These are phyloP conservation scores for Blastomyces emzantsi DNA, from an alignment of 2,329 filamentous ascomycete species.

Conservation along the genomic window DNA sequence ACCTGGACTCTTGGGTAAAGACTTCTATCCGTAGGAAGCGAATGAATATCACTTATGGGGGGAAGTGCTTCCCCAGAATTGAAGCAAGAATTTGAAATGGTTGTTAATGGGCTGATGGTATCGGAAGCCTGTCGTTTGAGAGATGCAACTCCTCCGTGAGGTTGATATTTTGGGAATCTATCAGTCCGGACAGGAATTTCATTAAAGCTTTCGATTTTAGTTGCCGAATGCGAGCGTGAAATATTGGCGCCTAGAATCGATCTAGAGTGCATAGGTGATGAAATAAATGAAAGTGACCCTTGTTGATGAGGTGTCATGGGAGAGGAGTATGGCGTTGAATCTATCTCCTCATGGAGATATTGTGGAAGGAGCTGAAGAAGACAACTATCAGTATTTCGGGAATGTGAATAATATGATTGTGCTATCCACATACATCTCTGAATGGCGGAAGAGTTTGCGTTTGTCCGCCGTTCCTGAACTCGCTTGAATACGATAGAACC, in stretches of 20 bases:
- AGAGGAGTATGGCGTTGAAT: constrained; percentile 29
- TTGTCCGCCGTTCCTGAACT: constrained; percentile 24
- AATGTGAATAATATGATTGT: not conserved
- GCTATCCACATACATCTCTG: constrained; percentile 26
- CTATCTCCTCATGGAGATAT: constrained; percentile 36
- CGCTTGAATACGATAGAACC: constrained; percentile 32
- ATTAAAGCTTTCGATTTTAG: constrained; percentile 19
- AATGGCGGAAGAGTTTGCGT: constrained; percentile 32
- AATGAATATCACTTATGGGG: constrained; percentile 30
- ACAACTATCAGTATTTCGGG: not conserved
- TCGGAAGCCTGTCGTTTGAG: constrained; percentile 10
- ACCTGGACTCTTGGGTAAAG: constrained; percentile 19
- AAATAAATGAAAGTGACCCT: constrained; percentile 23
- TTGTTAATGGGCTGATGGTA: not conserved
- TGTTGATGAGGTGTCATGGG: constrained; percentile 22
- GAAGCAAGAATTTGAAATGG: constrained; percentile 15
- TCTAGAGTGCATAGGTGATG: constrained; percentile 23
- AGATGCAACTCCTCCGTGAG: not conserved
- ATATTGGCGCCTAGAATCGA: constrained; percentile 22
- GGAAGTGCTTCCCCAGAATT: constrained; percentile 29
- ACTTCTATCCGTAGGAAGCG: constrained; percentile 24
- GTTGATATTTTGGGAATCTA: constrained; percentile 5
- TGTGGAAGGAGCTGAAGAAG: constrained; percentile 29
- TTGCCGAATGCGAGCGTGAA: constrained; percentile 18
- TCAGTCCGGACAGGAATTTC: constrained; percentile 18